Evolutionary conservation across 768 basidiomycete genomes (phyloP), one percentile per base, ranked within the genome.

Genomic region (Suillus brevipes): DNA sequence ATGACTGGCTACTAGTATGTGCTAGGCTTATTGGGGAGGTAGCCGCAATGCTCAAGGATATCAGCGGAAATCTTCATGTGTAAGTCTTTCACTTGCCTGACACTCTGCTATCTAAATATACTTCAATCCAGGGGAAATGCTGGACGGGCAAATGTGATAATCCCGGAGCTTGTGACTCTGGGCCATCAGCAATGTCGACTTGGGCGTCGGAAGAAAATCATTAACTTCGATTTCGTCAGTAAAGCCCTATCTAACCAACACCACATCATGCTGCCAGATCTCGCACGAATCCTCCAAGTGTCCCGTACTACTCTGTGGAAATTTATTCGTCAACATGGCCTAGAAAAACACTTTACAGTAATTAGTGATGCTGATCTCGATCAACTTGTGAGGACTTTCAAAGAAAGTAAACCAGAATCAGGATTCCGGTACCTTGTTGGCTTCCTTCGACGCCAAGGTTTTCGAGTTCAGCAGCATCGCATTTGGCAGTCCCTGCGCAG

Each of bases 231-330:
- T 4, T 70, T 52, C 36, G 42, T 70, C 6, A 1, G 34, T 13
- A 62, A 70, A 60, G 69, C 65, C 5, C 57, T 64, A 3, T 58
- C 61, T 4, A 50, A 43, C n/a, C 25, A 49, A 4, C 68, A 60
- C 2, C 50, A 65, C 0, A 73, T 47, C 45, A 8, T 23, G n/a
- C 45, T 47, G 45, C 45, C 45, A 47, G 45, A 47, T 47, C 45
- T 47, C 4, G n/a, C 45, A 23, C n/a, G 45, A 47, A 0, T 47
- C 45, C 45, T 47, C 10, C 45, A 12, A 47, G 45, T 47, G 45
- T 47, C 45, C n/a, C n/a, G 10, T n/a, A 47, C n/a, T 4, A 47
- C 45, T 47, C 4, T 47, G 45, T 47, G 45, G 45, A 47, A 3
- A n/a, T 47, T 47, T 47, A 12, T 47, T 16, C 45, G 1, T 23